Percentiles rank a stretch among this genome's conserved stretches.
Evolutionary conservation across 495 filamentous ascomycete genomes (phyloP).

Genomic region (Articulospora tetracladia): DNA sequence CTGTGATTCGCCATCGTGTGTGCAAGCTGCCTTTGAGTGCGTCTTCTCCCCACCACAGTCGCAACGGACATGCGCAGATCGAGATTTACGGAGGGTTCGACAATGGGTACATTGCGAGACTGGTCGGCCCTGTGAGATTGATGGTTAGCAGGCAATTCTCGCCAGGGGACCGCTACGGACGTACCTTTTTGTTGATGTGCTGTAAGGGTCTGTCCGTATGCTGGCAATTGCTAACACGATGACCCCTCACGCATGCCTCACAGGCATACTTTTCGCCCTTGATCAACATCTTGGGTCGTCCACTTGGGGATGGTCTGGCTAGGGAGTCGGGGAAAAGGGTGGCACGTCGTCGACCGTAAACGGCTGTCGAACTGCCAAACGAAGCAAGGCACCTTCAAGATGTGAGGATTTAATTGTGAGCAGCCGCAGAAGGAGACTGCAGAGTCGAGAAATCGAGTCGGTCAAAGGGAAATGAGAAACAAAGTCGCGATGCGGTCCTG

Average conservation of each 20-base stretch:
- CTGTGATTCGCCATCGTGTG: conserved; percentile 58
- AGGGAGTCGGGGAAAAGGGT: conserved; percentile 5
- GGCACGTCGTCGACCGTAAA: conserved; percentile 18
- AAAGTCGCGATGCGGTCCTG: neutral
- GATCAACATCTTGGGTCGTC: conserved; percentile 60
- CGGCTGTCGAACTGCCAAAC: conserved; percentile 20
- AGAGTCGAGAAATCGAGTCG: conserved; percentile 26
- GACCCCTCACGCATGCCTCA: conserved; percentile 90
- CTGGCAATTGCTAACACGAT: conserved; percentile 92
- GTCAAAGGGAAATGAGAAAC: conserved; percentile 7
- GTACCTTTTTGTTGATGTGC: conserved; percentile 90
- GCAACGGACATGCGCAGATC: conserved; percentile 92
- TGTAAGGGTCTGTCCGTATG: conserved; percentile 87
- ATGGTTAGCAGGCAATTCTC: neutral
- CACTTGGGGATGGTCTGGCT: neutral
- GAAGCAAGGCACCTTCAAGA: conserved; percentile 25
- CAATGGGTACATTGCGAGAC: conserved; percentile 99
- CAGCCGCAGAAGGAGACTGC: conserved; percentile 25
- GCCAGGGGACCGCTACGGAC: conserved; percentile 6
- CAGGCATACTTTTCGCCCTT: conserved; percentile 83
- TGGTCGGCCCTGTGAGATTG: conserved; percentile 60
- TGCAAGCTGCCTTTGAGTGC: conserved; percentile 58
- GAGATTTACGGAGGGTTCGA: conserved; percentile 94
- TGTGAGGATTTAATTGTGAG: conserved; percentile 22
- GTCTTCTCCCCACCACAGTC: conserved; percentile 95